Evolutionary conservation across 768 basidiomycete genomes (phyloP).

Genomic region (Suillus paluster): DNA sequence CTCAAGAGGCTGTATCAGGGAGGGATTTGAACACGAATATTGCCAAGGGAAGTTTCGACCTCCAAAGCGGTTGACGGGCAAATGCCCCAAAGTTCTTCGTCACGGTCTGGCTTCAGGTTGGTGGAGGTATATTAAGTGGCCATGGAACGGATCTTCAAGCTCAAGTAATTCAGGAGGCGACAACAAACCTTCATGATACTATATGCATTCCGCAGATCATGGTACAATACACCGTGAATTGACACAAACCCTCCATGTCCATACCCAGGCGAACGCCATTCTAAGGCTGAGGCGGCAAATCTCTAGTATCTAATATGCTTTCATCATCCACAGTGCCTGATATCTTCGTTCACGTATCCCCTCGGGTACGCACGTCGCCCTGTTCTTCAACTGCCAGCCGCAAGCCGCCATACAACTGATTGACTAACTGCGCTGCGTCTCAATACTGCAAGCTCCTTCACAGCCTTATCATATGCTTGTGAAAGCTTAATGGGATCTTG

Average conservation of each 20-base stretch:
- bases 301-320: not conserved
- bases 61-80: not conserved
- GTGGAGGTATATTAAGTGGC: constrained; percentile 13
- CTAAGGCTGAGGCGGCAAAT: not conserved
- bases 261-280: not conserved
- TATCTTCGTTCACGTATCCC: constrained; percentile 18
- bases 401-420: constrained; percentile 88
- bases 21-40: not conserved
- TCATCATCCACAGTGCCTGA: constrained; percentile 3
- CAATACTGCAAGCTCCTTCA: constrained; percentile 75
- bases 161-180: not conserved
- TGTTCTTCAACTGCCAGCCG: constrained; percentile 84
- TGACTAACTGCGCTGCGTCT: constrained; percentile 84
- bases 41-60: not conserved
- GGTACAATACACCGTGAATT: not conserved
- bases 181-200: not conserved
- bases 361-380: constrained; percentile 26
- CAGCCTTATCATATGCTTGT: constrained; percentile 68
- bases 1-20: not conserved
- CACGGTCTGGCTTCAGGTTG: constrained; percentile 12
- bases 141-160: constrained; percentile 4
- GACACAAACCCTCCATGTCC: not conserved
- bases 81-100: not conserved
- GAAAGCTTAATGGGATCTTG: constrained; percentile 58
- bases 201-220: not conserved